Conservation (phyloP, 202 grass and related monocot genomes). For the Eragrostis tef region DNA sequence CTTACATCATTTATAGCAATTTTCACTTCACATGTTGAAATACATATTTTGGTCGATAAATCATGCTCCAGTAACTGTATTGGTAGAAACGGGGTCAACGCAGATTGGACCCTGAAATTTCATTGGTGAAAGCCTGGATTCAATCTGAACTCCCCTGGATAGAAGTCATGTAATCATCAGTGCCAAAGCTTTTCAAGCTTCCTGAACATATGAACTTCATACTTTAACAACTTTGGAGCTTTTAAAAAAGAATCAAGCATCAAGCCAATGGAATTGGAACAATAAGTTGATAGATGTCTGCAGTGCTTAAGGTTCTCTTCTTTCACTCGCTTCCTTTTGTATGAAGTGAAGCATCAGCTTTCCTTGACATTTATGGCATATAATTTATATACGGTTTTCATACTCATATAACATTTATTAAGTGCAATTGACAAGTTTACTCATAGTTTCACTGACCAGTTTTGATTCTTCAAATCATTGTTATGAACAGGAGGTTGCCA, state of each 20-base stretch:
- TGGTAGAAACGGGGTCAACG: background rate
- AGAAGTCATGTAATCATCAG: background rate
- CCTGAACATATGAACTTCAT: background rate
- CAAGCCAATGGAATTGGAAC: background rate
- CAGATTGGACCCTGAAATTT: background rate
- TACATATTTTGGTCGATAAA: background rate
- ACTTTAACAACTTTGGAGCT: background rate
- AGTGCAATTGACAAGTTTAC: background rate
- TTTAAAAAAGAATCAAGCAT: background rate
- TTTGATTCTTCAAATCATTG: background rate
- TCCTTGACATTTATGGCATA: background rate
- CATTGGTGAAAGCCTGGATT: background rate
- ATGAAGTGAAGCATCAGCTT: background rate
- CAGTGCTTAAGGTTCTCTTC: background rate
- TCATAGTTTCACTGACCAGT: slow-evolving; percentile 9
- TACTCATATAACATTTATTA: background rate
- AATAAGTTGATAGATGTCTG: background rate
- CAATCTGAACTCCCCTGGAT: background rate
- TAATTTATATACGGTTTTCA: background rate
- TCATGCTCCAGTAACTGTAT: background rate
- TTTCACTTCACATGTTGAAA: background rate
- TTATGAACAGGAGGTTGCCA: slow-evolving; percentile 58
- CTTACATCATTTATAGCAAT: background rate
- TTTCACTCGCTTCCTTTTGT: background rate
- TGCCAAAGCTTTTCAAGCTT: background rate